phyloP scores from a whole-genome alignment of 2,329 filamentous ascomycete species.

The Ceratocystis variospora region DNA sequence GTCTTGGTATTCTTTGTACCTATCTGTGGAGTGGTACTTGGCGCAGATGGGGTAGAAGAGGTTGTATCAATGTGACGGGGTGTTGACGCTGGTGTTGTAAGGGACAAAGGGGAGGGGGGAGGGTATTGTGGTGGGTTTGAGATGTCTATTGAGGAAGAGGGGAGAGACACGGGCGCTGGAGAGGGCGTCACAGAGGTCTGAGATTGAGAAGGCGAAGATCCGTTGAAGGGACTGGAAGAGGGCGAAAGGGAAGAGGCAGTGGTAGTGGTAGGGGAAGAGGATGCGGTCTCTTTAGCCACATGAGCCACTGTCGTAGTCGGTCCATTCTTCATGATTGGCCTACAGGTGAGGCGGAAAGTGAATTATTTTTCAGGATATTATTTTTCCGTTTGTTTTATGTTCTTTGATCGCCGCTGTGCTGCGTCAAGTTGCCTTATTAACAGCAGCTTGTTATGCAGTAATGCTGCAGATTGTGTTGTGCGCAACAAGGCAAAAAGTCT shows the following conservation, averaged over 20 bases:
- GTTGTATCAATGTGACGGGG: slow-evolving; percentile 13
- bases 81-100: slow-evolving; percentile 16
- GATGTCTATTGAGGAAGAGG: slow-evolving; percentile 23
- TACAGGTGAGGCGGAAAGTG: slow-evolving; percentile 5
- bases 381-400: not conserved
- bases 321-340: slow-evolving; percentile 14
- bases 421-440: not conserved
- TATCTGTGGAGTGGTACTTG: slow-evolving; percentile 11
- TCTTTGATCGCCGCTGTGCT: not conserved
- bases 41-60: not conserved
- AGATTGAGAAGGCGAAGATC: slow-evolving; percentile 25
- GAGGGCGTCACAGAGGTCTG: slow-evolving; percentile 27
- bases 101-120: slow-evolving; percentile 21
- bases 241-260: slow-evolving; percentile 1
- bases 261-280: slow-evolving; percentile 6
- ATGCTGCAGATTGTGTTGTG: not conserved
- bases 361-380: not conserved
- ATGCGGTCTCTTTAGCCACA: slow-evolving; percentile 26
- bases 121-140: slow-evolving; percentile 16
- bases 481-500: not conserved
- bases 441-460: slow-evolving; percentile 1
- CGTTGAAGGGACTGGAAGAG: slow-evolving; percentile 9
- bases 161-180: slow-evolving; percentile 19
- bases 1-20: slow-evolving; percentile 12
- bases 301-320: slow-evolving; percentile 25